Conservation (phyloP, 495 filamentous ascomycete genomes). For the Lophiotrema nucula region DNA sequence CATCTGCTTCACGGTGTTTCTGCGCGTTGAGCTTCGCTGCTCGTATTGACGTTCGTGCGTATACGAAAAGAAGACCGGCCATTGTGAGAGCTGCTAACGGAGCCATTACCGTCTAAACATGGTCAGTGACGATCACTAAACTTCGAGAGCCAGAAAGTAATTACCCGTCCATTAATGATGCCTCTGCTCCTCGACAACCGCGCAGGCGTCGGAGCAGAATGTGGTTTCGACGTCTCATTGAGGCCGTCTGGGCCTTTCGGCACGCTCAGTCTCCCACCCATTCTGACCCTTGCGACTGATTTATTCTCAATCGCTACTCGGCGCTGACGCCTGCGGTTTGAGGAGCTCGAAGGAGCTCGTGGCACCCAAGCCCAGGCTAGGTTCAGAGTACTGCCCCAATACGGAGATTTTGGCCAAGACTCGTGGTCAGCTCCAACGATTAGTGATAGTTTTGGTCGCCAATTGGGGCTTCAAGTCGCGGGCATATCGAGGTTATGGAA, state of each 20-base stretch:
- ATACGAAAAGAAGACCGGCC: constrained; percentile 49
- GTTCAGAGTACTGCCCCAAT: no score
- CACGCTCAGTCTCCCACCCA: constrained; percentile 40
- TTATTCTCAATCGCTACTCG: neutral
- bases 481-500: neutral
- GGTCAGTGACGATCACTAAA: neutral
- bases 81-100: constrained; percentile 49
- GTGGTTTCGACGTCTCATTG: constrained; percentile 34
- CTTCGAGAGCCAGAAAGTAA: neutral
- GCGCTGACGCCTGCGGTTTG: neutral
- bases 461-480: neutral
- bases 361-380: no score
- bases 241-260: constrained; percentile 34
- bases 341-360: no score
- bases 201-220: constrained; percentile 15
- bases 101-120: constrained; percentile 36
- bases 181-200: constrained; percentile 11
- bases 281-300: constrained; percentile 3
- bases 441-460: no score
- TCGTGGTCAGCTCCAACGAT: no score
- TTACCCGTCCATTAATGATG: constrained; percentile 34
- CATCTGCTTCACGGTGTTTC: constrained; percentile 43
- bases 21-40: constrained; percentile 46
- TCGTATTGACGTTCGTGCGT: constrained; percentile 46
- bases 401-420: no score